Percentiles rank a stretch among this genome's conserved stretches.
phyloP scores from a whole-genome alignment of 768 basidiomycete genomes.

The Tulasnella calospora region DNA sequence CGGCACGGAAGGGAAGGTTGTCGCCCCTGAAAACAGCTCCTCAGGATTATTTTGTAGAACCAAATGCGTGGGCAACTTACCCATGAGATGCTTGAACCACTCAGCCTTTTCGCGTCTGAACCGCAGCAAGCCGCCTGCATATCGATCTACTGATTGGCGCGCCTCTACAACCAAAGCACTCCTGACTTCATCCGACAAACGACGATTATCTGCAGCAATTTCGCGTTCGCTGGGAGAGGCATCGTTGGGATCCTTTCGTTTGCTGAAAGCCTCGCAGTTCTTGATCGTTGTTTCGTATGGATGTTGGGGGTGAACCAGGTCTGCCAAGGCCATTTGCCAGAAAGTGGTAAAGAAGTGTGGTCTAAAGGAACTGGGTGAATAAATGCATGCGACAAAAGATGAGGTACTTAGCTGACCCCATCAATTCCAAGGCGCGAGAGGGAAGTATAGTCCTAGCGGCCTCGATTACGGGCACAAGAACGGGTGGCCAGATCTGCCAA shows the following conservation, averaged over 20 bases:
- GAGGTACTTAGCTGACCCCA: conserved; percentile 53
- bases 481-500: conserved; percentile 64
- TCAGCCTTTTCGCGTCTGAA: conserved; percentile 70
- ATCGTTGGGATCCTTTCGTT: conserved; percentile 37
- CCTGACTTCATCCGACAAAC: conserved; percentile 6
- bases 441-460: conserved; percentile 71
- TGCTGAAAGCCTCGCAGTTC: conserved; percentile 32
- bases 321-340: conserved; percentile 93
- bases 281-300: conserved; percentile 77
- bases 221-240: conserved; percentile 46
- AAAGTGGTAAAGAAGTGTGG: conserved; percentile 92
- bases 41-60: conserved; percentile 36
- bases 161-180: conserved; percentile 11
- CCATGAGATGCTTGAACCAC: conserved; percentile 69
- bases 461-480: conserved; percentile 66
- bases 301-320: conserved; percentile 69
- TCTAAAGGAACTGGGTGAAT: conserved; percentile 41
- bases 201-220: conserved; percentile 6
- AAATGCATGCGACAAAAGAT: conserved; percentile 11
- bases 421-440: conserved; percentile 53
- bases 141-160: neutral
- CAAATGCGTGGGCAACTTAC: conserved; percentile 5
- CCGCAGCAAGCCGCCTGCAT: conserved; percentile 45
- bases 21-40: conserved; percentile 39
- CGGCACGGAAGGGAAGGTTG: conserved; percentile 38